phyloP scores from a whole-genome alignment of 768 basidiomycete genomes.

The Termitomyces sp. region DNA sequence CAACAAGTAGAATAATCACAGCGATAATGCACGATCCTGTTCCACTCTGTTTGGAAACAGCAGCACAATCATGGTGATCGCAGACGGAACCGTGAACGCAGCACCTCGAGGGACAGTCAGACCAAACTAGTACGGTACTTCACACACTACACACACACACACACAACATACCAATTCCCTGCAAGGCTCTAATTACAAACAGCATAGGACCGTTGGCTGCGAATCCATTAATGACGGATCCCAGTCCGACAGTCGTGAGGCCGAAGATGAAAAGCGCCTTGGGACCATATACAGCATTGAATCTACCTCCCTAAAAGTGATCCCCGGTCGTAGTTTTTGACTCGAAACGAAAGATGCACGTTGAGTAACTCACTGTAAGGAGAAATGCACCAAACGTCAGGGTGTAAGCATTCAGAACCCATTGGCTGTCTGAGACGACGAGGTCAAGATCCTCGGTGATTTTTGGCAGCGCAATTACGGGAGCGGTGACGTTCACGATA shows the following conservation, averaged over 20 bases:
- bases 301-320: constrained; percentile 20
- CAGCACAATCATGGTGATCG: constrained; percentile 38
- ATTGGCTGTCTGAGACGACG: constrained; percentile 17
- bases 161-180: constrained; percentile 31
- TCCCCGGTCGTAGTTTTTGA: not conserved
- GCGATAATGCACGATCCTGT: constrained; percentile 38
- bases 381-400: constrained; percentile 32
- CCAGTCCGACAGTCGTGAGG: constrained; percentile 30
- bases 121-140: not conserved
- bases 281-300: constrained; percentile 26
- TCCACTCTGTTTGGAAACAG: constrained; percentile 39
- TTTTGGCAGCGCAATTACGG: constrained; percentile 28
- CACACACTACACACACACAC: not conserved
- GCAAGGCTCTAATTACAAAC: constrained; percentile 42
- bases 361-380: constrained; percentile 11
- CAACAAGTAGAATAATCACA: constrained; percentile 1
- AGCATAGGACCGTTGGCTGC: constrained; percentile 34
- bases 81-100: constrained; percentile 38
- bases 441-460: constrained; percentile 14
- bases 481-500: constrained; percentile 32
- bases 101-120: constrained; percentile 5
- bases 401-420: constrained; percentile 34
- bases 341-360: not conserved
- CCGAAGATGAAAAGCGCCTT: constrained; percentile 37
- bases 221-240: constrained; percentile 39